Percentiles rank a stretch among this genome's conserved stretches.
phyloP scores from a whole-genome alignment of 2,329 filamentous ascomycete species.

The Parastagonospora nodorum region DNA sequence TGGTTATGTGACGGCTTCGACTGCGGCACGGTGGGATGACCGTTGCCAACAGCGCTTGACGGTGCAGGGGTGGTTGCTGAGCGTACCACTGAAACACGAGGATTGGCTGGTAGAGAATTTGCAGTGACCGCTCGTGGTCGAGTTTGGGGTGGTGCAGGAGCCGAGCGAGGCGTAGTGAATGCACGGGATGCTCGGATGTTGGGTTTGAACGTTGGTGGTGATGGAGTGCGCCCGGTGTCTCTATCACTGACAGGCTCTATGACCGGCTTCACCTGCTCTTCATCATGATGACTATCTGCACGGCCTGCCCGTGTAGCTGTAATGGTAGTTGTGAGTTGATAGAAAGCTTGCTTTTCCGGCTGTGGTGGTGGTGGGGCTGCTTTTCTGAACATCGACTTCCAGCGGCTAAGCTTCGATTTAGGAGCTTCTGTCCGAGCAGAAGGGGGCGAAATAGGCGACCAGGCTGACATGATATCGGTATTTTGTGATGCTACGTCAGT shows the following conservation, averaged over 20 bases:
- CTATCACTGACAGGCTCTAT: conserved; percentile 18
- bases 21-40: conserved; percentile 22
- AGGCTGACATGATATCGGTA: conserved; percentile 15
- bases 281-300: conserved; percentile 41
- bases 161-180: conserved; percentile 15
- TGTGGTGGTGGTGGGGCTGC: conserved; percentile 21
- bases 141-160: conserved; percentile 10
- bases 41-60: conserved; percentile 8
- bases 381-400: conserved; percentile 48
- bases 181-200: conserved; percentile 38
- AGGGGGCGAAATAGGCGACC: conserved; percentile 10
- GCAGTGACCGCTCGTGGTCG: conserved; percentile 27
- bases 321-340: conserved; percentile 38
- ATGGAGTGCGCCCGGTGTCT: conserved; percentile 20
- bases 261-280: conserved; percentile 25
- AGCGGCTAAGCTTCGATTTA: conserved; percentile 45
- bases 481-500: conserved; percentile 7
- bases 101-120: conserved; percentile 21
- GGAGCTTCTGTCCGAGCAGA: conserved; percentile 20
- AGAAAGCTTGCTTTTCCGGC: conserved; percentile 39
- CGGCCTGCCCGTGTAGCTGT: conserved; percentile 20
- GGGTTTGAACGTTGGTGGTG: conserved; percentile 36
- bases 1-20: conserved; percentile 18
- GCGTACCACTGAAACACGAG: conserved; percentile 13
- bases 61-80: conserved; percentile 24